Evolutionary conservation across 179 eudicot genomes (phyloP).

Genomic region (Monotropa hypopitys): DNA sequence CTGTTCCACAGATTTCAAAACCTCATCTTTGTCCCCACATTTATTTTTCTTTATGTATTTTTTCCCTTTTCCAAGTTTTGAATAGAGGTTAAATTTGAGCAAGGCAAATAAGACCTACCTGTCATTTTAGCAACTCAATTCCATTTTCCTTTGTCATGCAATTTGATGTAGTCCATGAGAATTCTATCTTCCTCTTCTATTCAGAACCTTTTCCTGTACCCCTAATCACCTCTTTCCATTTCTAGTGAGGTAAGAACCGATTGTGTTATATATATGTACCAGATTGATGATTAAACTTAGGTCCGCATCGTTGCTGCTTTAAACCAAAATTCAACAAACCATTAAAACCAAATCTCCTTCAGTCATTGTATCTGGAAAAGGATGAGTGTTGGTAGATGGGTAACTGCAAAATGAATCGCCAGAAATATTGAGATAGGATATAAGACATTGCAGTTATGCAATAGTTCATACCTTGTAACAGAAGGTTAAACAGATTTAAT

Average conservation of each 20-base stretch:
- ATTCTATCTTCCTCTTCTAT: constrained; percentile 19
- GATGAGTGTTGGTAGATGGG: not conserved
- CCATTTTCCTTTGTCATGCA: constrained; percentile 24
- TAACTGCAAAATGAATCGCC: constrained; percentile 20
- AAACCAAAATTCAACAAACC: no score
- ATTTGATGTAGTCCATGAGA: constrained; percentile 15
- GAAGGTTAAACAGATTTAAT: not conserved
- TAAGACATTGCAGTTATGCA: no score
- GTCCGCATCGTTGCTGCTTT: no score
- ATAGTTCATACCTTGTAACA: not conserved
- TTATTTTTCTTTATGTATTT: no score
- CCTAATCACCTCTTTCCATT: constrained; percentile 2
- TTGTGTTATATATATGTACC: no score
- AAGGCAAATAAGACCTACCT: constrained; percentile 5
- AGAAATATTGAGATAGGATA: not conserved
- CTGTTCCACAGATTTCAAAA: no score
- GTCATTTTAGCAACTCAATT: constrained; percentile 16
- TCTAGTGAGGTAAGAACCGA: no score
- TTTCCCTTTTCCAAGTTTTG: no score
- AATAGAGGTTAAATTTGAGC: no score
- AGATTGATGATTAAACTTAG: no score
- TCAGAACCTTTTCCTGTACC: constrained; percentile 22
- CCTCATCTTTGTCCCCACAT: no score
- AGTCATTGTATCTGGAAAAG: constrained; percentile 34
- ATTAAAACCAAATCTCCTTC: no score